Base-by-base conservation (phyloP, 2,329 filamentous ascomycete species). In the Colletotrichum cereale region DNA sequence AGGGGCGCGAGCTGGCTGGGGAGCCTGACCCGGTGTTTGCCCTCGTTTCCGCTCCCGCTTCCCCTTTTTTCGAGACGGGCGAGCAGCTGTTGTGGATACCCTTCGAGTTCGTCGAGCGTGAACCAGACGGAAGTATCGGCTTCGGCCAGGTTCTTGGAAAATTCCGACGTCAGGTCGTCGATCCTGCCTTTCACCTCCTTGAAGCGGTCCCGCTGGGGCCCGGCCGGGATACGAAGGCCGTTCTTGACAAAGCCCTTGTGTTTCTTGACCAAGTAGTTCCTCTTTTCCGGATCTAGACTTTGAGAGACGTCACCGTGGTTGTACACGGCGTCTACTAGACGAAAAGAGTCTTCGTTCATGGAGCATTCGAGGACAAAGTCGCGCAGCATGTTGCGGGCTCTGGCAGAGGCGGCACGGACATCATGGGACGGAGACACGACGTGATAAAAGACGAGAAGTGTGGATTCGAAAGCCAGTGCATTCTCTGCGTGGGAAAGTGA, bases 1-100 rank as follows among this genome's bases (percentile, higher is more conserved):
- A 92, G 87, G 0, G 93, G 93, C 80, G 94, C 92, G 40, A 93
- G 86, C 78, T 95, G 92, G 1, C 95, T 95, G 82, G 96, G 95
- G 87, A 95, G 96, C 3, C 88, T 91, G 48, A 96, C 84, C 79
- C 88, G 91, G 76, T 93, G 83, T 78, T 93, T 92, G 73, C 92
- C 91, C 78, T 93, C 91, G 68, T 92, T 91, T 71, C 90, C 90
- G 1, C 26, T 56, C 16, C 1, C 12, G 4, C 6, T 89, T 89
- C 36, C 93, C 93, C 81, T 93, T 92, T 93, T 92, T 79, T 93
- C 90, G 67, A 95, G 83, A 2, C 83, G 84, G 7, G 86, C 84
- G 2, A 93, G 75, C 0, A 7, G n/a, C 38, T 62, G 29, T 6
- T 34, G 16, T 0, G 64, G 57, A 0, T 62, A 57, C 0, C 64